Percentiles rank a stretch among this genome's conserved stretches.
These are phyloP conservation scores for Coemansia sp. DNA, from an alignment of 192 early-diverging fungal species.

Conservation along the genomic window DNA sequence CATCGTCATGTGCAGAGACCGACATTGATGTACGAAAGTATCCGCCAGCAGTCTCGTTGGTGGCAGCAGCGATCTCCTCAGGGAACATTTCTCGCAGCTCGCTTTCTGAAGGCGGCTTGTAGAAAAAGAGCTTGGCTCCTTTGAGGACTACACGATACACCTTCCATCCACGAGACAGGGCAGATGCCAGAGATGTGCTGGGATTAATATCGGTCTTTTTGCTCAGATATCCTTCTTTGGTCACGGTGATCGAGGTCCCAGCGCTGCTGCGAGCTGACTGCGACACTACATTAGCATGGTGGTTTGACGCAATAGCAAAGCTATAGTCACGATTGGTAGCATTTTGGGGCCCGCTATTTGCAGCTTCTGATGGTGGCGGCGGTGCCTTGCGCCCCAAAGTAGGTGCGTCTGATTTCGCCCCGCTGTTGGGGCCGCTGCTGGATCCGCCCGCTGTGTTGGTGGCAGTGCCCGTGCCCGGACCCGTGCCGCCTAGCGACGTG, in stretches of 20 bases:
- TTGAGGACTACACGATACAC: conserved; percentile 70
- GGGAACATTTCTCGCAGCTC: conserved; percentile 57
- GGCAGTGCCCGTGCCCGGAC: conserved; percentile 2
- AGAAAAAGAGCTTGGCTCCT: conserved; percentile 74
- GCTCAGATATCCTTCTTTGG: conserved; percentile 68
- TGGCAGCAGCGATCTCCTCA: conserved; percentile 50
- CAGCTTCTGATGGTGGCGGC: conserved; percentile 15
- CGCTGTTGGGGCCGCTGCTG: background rate
- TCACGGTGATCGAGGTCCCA: conserved; percentile 22
- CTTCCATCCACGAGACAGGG: conserved; percentile 69
- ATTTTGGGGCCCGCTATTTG: conserved; percentile 8
- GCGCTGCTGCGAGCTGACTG: conserved; percentile 45
- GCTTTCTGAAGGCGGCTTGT: conserved; percentile 61
- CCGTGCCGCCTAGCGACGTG: conserved; percentile 20
- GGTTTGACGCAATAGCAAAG: conserved; percentile 42
- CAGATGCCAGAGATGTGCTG: conserved; percentile 57
- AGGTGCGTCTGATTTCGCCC: conserved; percentile 2
- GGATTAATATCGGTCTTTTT: conserved; percentile 71
- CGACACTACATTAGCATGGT: conserved; percentile 9
- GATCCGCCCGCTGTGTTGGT: conserved; percentile 1
- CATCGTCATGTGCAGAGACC: conserved; percentile 22
- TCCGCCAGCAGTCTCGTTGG: conserved; percentile 49
- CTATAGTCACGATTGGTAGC: conserved; percentile 44
- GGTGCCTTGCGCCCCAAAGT: conserved; percentile 37
- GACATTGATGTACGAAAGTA: conserved; percentile 42